Percentiles rank a stretch among this genome's conserved stretches.
phyloP scores from a whole-genome alignment of 768 basidiomycete species.

The Collybia sp. region DNA sequence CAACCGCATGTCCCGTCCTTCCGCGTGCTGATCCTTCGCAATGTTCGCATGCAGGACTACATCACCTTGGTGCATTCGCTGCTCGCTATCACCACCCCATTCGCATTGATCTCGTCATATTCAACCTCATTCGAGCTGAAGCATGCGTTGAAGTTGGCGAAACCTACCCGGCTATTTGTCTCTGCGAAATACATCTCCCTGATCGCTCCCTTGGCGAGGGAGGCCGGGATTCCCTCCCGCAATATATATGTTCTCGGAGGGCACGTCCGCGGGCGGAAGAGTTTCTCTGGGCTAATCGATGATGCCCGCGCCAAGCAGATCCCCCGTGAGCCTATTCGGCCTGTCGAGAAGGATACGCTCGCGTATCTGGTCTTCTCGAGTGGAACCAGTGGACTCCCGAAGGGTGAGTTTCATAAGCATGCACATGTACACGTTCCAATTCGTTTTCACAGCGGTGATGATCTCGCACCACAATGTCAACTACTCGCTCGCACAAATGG shows the following conservation, averaged over 20 bases:
- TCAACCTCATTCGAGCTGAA: conserved; percentile 33
- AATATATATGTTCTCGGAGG: conserved; percentile 51
- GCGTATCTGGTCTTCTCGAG: conserved; percentile 76
- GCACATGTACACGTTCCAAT: too few relatives aligned
- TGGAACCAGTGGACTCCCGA: conserved; percentile 73
- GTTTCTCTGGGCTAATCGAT: conserved; percentile 40
- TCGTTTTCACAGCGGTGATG: conserved; percentile 53
- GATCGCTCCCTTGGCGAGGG: conserved; percentile 26
- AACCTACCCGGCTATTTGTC: conserved; percentile 28
- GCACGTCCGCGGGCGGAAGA: conserved; percentile 29
- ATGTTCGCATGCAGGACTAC: conserved; percentile 28
- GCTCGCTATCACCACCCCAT: conserved; percentile 23
- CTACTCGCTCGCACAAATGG: conserved; percentile 34
- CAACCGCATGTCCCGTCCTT: not conserved
- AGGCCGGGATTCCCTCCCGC: conserved; percentile 28
- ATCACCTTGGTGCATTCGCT: conserved; percentile 27
- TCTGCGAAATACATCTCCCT: conserved; percentile 24
- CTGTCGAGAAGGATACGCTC: conserved; percentile 46
- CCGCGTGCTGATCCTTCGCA: not conserved
- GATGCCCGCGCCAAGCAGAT: conserved; percentile 29
- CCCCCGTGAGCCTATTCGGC: conserved; percentile 35
- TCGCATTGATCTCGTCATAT: conserved; percentile 30
- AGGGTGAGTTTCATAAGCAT: conserved; percentile 32
- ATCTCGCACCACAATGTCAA: conserved; percentile 64
- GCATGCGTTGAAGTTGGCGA: conserved; percentile 26